Evolutionary conservation across 495 filamentous ascomycete genomes (phyloP).

Genomic region (Ramalina intermedia): DNA sequence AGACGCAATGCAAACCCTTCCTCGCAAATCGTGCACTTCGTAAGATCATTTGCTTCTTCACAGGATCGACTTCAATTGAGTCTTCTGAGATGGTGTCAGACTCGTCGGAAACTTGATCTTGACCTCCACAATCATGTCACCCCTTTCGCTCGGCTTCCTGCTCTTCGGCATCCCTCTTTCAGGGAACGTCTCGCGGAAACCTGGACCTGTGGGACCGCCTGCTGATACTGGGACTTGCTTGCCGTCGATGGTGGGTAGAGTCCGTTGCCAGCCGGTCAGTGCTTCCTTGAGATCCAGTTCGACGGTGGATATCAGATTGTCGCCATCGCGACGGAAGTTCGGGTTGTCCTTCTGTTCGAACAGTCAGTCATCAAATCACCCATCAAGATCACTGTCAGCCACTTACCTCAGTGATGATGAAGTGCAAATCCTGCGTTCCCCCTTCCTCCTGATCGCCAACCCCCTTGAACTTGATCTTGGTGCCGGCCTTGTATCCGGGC

Average conservation of each 20-base stretch:
- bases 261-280: constrained; percentile 85
- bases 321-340: constrained; percentile 67
- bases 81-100: constrained; percentile 63
- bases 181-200: constrained; percentile 67
- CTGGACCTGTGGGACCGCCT: constrained; percentile 71
- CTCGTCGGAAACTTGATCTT: constrained; percentile 79
- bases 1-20: neutral
- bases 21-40: neutral
- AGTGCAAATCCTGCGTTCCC: constrained; percentile 90
- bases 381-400: neutral
- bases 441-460: constrained; percentile 96
- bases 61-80: constrained; percentile 62
- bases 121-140: constrained; percentile 77
- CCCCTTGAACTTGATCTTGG: constrained; percentile 93
- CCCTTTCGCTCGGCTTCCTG: constrained; percentile 70
- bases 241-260: constrained; percentile 84
- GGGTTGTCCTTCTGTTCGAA: constrained; percentile 61
- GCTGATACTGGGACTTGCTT: constrained; percentile 64
- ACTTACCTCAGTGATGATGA: constrained; percentile 85
- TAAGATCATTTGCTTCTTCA: constrained; percentile 7
- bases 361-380: constrained; percentile 10
- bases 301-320: constrained; percentile 64
- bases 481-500: constrained; percentile 83
- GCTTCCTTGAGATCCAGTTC: constrained; percentile 87
- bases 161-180: constrained; percentile 80